Conservation (phyloP, 441 rosid species). For the Populus trichocarpa region DNA sequence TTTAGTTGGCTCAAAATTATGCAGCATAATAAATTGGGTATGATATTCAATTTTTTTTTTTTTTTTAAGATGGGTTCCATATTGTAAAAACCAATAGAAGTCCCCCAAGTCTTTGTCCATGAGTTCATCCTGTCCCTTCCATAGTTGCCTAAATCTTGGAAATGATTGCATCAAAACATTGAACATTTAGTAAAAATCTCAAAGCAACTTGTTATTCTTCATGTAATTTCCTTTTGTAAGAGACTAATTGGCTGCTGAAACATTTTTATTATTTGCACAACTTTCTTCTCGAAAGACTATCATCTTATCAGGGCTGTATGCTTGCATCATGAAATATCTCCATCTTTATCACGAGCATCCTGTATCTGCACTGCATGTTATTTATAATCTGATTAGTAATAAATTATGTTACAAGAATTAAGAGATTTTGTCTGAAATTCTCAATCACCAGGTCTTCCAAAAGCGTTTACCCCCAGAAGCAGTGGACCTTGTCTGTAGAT, state of each 20-base stretch:
- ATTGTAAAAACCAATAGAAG: neutral
- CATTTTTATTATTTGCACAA: neutral
- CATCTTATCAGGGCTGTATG: neutral
- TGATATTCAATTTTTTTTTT: no score
- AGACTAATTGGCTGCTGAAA: neutral
- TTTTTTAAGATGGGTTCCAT: neutral
- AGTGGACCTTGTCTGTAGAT: constrained; percentile 41
- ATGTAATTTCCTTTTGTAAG: neutral
- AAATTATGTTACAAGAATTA: neutral
- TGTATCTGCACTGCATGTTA: neutral
- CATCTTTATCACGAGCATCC: neutral
- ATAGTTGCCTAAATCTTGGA: neutral
- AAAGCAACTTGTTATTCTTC: neutral
- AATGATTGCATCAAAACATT: neutral
- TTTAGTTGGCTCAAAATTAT: no score
- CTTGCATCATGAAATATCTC: neutral
- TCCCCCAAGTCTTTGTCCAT: neutral
- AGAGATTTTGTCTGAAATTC: constrained; percentile 11
- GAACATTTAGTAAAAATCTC: neutral
- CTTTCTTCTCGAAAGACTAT: neutral
- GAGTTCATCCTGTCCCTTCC: neutral
- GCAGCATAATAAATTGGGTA: no score
- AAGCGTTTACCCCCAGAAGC: constrained; percentile 86
- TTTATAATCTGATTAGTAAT: neutral
- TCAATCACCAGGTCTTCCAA: constrained; percentile 70